phyloP scores from a whole-genome alignment of 805 yeast species.

The Wickerhamia fluorescens region DNA sequence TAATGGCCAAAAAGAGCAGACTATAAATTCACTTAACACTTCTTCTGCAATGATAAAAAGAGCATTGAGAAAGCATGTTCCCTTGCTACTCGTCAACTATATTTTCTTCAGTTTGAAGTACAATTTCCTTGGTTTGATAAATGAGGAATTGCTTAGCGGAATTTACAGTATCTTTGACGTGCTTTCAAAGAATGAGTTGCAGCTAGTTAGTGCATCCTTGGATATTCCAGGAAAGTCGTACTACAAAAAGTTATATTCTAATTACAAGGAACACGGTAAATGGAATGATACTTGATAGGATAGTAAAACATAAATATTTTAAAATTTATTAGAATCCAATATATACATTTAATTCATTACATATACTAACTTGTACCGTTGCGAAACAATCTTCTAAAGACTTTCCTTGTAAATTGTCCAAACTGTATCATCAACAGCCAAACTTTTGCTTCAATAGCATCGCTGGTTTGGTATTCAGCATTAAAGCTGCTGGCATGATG shows the following conservation, averaged over 20 bases:
- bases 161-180: slow-evolving; percentile 62
- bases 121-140: slow-evolving; percentile 41
- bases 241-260: slow-evolving; percentile 60
- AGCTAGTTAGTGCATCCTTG: slow-evolving; percentile 52
- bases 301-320: slow-evolving; percentile 3
- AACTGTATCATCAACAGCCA: slow-evolving; percentile 27
- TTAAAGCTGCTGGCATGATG: slow-evolving; percentile 12
- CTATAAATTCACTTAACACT: slow-evolving; percentile 42
- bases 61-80: slow-evolving; percentile 57
- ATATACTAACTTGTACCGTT: too few species aligned
- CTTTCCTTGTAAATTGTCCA: slow-evolving; percentile 12
- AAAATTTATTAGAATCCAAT: slow-evolving; percentile 18
- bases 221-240: slow-evolving; percentile 66
- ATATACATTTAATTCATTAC: too few species aligned
- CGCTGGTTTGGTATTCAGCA: slow-evolving; percentile 8
- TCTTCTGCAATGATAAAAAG: slow-evolving; percentile 48
- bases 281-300: slow-evolving; percentile 51
- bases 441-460: slow-evolving; percentile 20
- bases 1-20: slow-evolving; percentile 13
- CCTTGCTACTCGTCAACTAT: slow-evolving; percentile 53
- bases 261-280: slow-evolving; percentile 70
- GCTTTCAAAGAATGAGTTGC: slow-evolving; percentile 60
- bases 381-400: slow-evolving; percentile 22
- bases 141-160: slow-evolving; percentile 46
- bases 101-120: slow-evolving; percentile 44